These are phyloP conservation scores for Leishmania major DNA, from an alignment of 208 protist genomes.

Conservation along the genomic window DNA sequence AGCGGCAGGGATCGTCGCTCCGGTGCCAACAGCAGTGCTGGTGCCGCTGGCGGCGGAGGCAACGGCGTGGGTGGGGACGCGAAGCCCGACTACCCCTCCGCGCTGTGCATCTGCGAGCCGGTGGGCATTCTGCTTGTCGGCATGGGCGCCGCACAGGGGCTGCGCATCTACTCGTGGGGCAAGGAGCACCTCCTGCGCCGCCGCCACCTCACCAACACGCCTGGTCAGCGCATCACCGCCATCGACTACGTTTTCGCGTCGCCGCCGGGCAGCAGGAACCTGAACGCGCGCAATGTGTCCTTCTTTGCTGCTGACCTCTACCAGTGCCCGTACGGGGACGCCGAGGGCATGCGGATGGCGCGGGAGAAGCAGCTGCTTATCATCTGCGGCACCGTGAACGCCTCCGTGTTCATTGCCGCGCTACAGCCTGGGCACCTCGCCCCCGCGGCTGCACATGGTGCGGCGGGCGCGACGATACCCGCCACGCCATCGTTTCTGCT, in stretches of 20 bases:
- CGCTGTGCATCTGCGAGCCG: constrained; percentile 71
- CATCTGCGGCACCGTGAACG: constrained; percentile 64
- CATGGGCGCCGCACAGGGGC: constrained; percentile 54
- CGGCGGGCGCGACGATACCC: constrained; percentile 3
- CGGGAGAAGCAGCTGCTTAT: constrained; percentile 70
- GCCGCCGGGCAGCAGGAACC: constrained; percentile 39
- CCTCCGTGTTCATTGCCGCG: constrained; percentile 74
- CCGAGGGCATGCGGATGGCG: constrained; percentile 31
- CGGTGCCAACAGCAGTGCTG: neutral
- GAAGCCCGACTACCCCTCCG: constrained; percentile 62
- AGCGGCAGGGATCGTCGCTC: constrained; percentile 4
- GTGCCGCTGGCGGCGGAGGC: constrained; percentile 3
- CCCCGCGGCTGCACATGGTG: neutral
- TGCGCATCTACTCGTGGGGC: constrained; percentile 82
- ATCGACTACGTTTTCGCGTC: constrained; percentile 77
- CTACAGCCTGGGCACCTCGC: constrained; percentile 44
- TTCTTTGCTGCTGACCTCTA: constrained; percentile 55
- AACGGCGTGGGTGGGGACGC: neutral
- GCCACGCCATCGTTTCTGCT: constrained; percentile 62
- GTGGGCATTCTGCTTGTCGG: constrained; percentile 84
- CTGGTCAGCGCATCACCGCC: constrained; percentile 63
- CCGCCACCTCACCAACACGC: constrained; percentile 62
- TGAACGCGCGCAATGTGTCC: constrained; percentile 25
- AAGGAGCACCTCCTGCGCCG: constrained; percentile 70
- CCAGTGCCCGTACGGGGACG: constrained; percentile 44